Evolutionary conservation across 108 stramenopile genomes (phyloP), one percentile per base, ranked within the genome.

Genomic region (Pseudonitzschia pungens): DNA sequence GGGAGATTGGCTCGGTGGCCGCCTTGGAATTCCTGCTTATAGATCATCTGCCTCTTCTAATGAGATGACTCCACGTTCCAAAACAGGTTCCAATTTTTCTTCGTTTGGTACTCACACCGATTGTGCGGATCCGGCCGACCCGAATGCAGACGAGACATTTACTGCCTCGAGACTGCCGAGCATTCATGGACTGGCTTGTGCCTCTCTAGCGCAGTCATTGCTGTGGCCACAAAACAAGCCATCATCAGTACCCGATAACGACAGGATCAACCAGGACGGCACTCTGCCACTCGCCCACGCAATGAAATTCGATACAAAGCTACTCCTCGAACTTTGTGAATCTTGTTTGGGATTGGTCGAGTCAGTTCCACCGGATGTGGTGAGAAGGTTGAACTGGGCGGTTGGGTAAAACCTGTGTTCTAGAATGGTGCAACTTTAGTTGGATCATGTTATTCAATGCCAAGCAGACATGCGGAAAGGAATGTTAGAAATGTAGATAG

Each of bases 321-420:
- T 91, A 68, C 32, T 94, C 31, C 73, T 88, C 11, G 80, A 88
- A 52, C 71, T 94, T 27, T 77, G 87, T 16, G 81, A 84, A 31
- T 80, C 88, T 18, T 88, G 90, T 64, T 83, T 86, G 66, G 90
- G 90, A 11, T 70, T 94, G 15, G 77, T 90, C 8, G 85, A 91
- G 78, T 75, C 86, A 20, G 70, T 94, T 24, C 93, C 93, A 24
- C 74, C 81, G 6, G 51, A 67, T 36, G 50, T 85, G 18, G 83
- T 83, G 24, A 1, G 18, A 48, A 48, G 14, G 45, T 48, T 18
- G 45, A 11, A 48, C 16, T 48, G 18, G 18, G 18, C 36, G 36
- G 36, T 6, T 36, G 36, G 36, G 36, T 36, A 36, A 6, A n/a
- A n/a, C n/a, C n/a, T 36, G 2, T 36, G 6, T 36, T 36, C 4